phyloP scores from a whole-genome alignment of 1,139 yeast genomes.

The Zygoascus hellenicus region DNA sequence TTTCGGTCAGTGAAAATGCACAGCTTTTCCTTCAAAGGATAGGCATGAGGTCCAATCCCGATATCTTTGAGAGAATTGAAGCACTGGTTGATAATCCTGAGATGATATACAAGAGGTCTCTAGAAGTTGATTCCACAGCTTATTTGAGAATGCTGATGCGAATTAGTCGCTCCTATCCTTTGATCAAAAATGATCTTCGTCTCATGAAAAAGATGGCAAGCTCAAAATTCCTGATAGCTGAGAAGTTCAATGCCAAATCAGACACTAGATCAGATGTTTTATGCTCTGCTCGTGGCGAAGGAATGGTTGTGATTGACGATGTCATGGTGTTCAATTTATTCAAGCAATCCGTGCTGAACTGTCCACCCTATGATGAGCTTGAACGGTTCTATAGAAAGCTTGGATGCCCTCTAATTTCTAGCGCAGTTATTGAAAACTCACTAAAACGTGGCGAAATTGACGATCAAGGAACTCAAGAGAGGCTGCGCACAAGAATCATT shows the following conservation, averaged over 20 bases:
- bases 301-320: slow-evolving; percentile 37
- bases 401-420: slow-evolving; percentile 28
- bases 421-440: slow-evolving; percentile 21
- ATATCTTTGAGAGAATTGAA: slow-evolving; percentile 30
- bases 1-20: slow-evolving; percentile 24
- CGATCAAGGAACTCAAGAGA: slow-evolving; percentile 9
- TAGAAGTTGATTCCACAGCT: not conserved
- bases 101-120: not conserved
- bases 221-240: slow-evolving; percentile 32
- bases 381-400: slow-evolving; percentile 32
- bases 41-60: slow-evolving; percentile 36
- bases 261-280: slow-evolving; percentile 19
- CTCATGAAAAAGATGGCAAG: slow-evolving; percentile 29
- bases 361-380: slow-evolving; percentile 33
- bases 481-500: slow-evolving; percentile 19
- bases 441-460: not conserved
- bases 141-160: slow-evolving; percentile 4
- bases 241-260: slow-evolving; percentile 15
- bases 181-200: slow-evolving; percentile 19
- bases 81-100: slow-evolving; percentile 30
- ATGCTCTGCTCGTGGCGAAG: slow-evolving; percentile 15
- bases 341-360: slow-evolving; percentile 30
- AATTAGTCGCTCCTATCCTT: not conserved
- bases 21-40: slow-evolving; percentile 31
- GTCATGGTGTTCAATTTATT: slow-evolving; percentile 36